Percentiles rank a stretch among this genome's conserved stretches.
Conservation (phyloP, 2,329 filamentous ascomycete genomes). For the Calonectria naviculata region DNA sequence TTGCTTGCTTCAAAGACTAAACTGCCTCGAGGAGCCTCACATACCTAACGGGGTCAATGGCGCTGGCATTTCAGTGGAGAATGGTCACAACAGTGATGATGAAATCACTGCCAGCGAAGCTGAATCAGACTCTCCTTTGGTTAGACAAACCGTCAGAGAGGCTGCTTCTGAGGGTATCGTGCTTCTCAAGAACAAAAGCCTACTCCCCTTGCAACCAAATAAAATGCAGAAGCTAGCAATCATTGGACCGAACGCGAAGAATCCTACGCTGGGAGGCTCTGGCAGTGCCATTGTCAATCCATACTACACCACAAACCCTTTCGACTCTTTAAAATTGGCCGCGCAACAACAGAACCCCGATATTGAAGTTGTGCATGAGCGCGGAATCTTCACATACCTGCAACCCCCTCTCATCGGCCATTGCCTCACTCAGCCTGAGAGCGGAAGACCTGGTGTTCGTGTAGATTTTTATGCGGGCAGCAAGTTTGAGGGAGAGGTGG, state of each 20-base stretch:
- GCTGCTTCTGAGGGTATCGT: slow-evolving; percentile 52
- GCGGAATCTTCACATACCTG: not conserved
- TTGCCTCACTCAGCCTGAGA: not conserved
- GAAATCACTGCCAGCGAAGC: not conserved
- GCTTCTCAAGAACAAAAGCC: slow-evolving; percentile 69
- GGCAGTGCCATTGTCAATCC: not conserved
- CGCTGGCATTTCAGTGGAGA: no score
- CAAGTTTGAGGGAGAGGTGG: not conserved
- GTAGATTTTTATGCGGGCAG: not conserved
- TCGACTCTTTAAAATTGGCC: not conserved
- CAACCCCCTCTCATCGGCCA: not conserved
- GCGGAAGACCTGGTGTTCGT: not conserved
- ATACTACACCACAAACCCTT: not conserved
- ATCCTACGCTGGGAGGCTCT: not conserved
- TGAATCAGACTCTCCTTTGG: not conserved
- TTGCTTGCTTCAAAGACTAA: not conserved
- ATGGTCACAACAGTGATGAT: not conserved
- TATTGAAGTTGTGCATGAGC: not conserved
- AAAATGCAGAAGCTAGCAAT: not conserved
- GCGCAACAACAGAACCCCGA: not conserved
- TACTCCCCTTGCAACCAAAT: slow-evolving; percentile 55
- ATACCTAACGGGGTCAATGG: not conserved
- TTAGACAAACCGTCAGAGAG: slow-evolving; percentile 16
- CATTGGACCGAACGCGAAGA: not conserved
- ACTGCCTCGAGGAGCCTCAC: not conserved